phyloP scores from a whole-genome alignment of 2,329 filamentous ascomycete genomes.

The Alternaria dauci region DNA sequence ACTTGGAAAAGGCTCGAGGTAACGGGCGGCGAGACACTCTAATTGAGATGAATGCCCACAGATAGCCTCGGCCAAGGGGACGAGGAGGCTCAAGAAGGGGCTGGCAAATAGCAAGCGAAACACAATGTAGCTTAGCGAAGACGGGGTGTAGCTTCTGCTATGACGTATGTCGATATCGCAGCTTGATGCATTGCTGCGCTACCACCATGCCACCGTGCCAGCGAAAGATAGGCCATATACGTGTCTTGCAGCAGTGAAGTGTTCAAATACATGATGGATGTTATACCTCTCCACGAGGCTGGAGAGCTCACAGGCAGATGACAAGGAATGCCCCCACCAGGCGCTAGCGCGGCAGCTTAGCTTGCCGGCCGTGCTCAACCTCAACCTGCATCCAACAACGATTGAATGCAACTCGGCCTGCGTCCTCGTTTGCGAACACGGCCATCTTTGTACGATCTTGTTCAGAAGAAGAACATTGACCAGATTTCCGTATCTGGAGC shows the following conservation, averaged over 20 bases:
- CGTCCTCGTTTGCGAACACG: conserved; percentile 66
- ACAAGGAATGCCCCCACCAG: conserved; percentile 24
- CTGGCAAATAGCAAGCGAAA: conserved; percentile 3
- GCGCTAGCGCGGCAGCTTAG: conserved; percentile 23
- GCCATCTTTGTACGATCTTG: conserved; percentile 69
- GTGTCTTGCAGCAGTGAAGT: neutral
- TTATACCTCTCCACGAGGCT: neutral
- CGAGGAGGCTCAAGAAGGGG: neutral
- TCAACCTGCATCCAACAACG: conserved; percentile 32
- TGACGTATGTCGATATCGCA: conserved; percentile 24
- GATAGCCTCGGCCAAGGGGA: neutral
- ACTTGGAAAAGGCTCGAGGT: conserved; percentile 14
- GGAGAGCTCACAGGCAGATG: conserved; percentile 15
- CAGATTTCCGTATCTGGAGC: conserved; percentile 51
- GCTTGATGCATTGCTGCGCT: neutral
- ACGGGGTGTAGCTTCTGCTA: conserved; percentile 14
- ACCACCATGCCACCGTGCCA: neutral
- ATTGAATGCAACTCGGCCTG: conserved; percentile 63
- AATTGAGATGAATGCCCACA: conserved; percentile 1
- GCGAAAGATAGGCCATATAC: neutral
- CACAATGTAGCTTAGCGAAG: conserved; percentile 7
- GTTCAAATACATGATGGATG: neutral
- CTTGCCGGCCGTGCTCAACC: conserved; percentile 21
- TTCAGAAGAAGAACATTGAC: conserved; percentile 61
- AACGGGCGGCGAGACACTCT: conserved; percentile 11